phyloP scores from a whole-genome alignment of 148 eudicot species.

The Nyssa sinensis region DNA sequence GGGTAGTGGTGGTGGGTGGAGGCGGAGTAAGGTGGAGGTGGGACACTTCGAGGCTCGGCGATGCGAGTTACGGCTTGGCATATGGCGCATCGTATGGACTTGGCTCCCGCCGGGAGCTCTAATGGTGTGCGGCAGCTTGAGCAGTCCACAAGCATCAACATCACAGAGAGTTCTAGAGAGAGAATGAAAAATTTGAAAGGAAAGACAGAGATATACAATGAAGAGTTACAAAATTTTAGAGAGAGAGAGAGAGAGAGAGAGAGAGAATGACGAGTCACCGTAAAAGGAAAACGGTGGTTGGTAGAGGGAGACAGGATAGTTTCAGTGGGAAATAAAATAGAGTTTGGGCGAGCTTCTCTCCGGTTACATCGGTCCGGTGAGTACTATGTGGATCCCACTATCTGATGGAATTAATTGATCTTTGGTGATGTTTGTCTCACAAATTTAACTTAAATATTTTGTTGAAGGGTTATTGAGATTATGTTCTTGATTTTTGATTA shows the following conservation, averaged over 20 bases:
- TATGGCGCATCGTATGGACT: conserved; percentile 36
- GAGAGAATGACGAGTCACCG: neutral
- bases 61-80: conserved; percentile 37
- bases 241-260: neutral
- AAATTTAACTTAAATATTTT: no score
- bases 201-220: neutral
- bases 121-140: conserved; percentile 37
- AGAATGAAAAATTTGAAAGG: conserved; percentile 1
- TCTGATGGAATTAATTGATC: no score
- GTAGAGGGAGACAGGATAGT: no score
- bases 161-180: conserved; percentile 7
- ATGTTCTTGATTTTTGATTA: no score
- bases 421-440: no score
- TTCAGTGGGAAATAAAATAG: no score
- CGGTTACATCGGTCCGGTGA: no score
- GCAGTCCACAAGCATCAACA: conserved; percentile 44
- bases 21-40: neutral
- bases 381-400: no score
- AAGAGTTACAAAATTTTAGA: neutral
- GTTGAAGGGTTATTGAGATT: no score
- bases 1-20: neutral
- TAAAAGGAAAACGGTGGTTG: no score
- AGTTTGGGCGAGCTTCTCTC: no score
- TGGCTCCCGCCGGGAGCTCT: conserved; percentile 33
- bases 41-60: conserved; percentile 21